Conservation (phyloP, 805 yeast species). For the Yarrowia phangngaensis region DNA sequence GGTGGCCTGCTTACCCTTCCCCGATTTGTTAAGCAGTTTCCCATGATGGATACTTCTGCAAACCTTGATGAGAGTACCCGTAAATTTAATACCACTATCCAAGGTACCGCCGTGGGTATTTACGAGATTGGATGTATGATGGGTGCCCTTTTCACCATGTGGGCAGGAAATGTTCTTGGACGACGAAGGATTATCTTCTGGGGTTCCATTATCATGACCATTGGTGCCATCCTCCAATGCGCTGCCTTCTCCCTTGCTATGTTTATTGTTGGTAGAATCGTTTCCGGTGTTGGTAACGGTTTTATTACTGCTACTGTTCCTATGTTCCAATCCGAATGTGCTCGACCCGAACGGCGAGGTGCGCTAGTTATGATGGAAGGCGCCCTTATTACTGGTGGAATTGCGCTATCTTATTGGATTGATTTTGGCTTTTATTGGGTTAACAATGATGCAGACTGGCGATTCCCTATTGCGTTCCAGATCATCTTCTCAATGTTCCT, state of each 20-base stretch:
- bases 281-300: slow-evolving; percentile 74
- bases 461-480: slow-evolving; percentile 77
- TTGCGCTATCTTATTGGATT: slow-evolving; percentile 60
- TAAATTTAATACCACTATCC: slow-evolving; percentile 29
- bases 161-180: slow-evolving; percentile 49
- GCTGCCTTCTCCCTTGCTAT: slow-evolving; percentile 33
- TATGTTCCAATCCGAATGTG: slow-evolving; percentile 74
- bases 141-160: slow-evolving; percentile 49
- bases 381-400: slow-evolving; percentile 67
- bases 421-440: slow-evolving; percentile 48
- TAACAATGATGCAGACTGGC: slow-evolving; percentile 58
- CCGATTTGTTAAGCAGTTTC: slow-evolving; percentile 31
- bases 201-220: slow-evolving; percentile 49
- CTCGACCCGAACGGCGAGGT: slow-evolving; percentile 65
- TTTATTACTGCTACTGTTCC: slow-evolving; percentile 77
- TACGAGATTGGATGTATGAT: slow-evolving; percentile 49
- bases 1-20: slow-evolving; percentile 67
- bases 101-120: slow-evolving; percentile 35
- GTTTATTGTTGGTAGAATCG: slow-evolving; percentile 55
- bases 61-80: slow-evolving; percentile 2
- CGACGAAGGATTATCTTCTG: slow-evolving; percentile 47
- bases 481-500: slow-evolving; percentile 54
- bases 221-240: slow-evolving; percentile 49
- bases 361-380: slow-evolving; percentile 67
- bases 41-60: slow-evolving; percentile 28